Conservation (phyloP, 768 basidiomycete genomes). For the Termitomyces sp. region DNA sequence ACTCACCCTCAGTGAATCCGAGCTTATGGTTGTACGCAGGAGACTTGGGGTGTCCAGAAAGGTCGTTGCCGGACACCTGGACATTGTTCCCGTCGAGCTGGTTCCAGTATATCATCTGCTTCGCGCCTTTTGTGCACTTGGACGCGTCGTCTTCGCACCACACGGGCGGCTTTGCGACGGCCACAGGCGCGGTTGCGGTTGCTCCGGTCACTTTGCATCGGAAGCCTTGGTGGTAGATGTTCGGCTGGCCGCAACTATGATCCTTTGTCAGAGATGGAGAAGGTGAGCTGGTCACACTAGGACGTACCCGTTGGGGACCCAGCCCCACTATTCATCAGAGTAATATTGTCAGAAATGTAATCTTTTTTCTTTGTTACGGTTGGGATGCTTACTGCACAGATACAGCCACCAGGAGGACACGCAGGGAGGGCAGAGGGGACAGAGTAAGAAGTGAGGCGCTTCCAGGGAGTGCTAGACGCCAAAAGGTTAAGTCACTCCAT, state of each 20-base stretch:
- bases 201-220: constrained; percentile 44
- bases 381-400: constrained; percentile 38
- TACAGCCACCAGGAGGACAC: constrained; percentile 46
- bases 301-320: constrained; percentile 40
- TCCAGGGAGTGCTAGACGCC: constrained; percentile 43
- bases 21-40: constrained; percentile 45
- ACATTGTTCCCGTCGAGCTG: constrained; percentile 45
- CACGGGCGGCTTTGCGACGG: constrained; percentile 35
- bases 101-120: constrained; percentile 54
- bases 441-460: constrained; percentile 37
- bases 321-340: constrained; percentile 37
- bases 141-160: constrained; percentile 46
- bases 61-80: constrained; percentile 33
- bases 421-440: constrained; percentile 44
- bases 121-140: constrained; percentile 41
- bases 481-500: background rate
- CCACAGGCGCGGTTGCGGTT: constrained; percentile 32
- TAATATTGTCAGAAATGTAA: background rate
- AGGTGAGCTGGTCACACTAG: background rate
- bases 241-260: constrained; percentile 44
- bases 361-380: background rate
- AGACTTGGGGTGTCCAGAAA: constrained; percentile 30
- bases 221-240: constrained; percentile 44
- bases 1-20: constrained; percentile 41
- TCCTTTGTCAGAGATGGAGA: background rate